A percentile compares a stretch with the other conserved stretches of the same genome.
Evolutionary conservation across 768 basidiomycete species (phyloP).

Genomic region (Chiua virens): DNA sequence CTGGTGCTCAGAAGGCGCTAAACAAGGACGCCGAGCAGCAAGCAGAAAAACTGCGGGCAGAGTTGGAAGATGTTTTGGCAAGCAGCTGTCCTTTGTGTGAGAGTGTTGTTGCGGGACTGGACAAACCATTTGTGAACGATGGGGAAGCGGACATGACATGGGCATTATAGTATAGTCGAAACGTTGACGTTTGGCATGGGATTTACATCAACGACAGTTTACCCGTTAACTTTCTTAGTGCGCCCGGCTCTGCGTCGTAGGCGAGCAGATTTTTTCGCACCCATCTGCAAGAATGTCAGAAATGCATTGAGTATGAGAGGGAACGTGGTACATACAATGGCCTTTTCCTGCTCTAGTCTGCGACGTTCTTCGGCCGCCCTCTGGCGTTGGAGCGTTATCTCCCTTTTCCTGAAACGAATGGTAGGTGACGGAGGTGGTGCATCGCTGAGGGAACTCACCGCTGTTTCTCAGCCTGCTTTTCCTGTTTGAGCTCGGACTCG

Average conservation of each 20-base stretch:
- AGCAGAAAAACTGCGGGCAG: slow-evolving; percentile 70
- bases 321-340: slow-evolving; percentile 15
- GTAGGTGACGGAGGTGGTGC: not conserved
- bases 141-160: slow-evolving; percentile 80
- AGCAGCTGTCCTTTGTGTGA: slow-evolving; percentile 94
- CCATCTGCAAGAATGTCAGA: slow-evolving; percentile 54
- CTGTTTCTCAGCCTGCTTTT: slow-evolving; percentile 66
- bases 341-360: slow-evolving; percentile 46
- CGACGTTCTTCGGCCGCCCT: slow-evolving; percentile 71
- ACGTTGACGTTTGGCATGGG: slow-evolving; percentile 5
- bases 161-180: slow-evolving; percentile 48
- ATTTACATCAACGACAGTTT: slow-evolving; percentile 23
- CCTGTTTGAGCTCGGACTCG: slow-evolving; percentile 70
- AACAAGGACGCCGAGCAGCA: slow-evolving; percentile 56
- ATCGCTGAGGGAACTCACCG: slow-evolving; percentile 40
- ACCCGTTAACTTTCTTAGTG: slow-evolving; percentile 80
- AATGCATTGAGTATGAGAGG: not conserved
- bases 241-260: slow-evolving; percentile 71
- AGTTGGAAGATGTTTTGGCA: slow-evolving; percentile 88
- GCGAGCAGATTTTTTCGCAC: slow-evolving; percentile 73
- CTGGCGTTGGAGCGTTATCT: slow-evolving; percentile 69
- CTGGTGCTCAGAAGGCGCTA: slow-evolving; percentile 44
- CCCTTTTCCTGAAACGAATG: slow-evolving; percentile 50
- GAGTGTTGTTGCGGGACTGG: slow-evolving; percentile 79
- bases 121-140: slow-evolving; percentile 80